Evolutionary conservation across 228 moss, liverwort and hornwort genomes (phyloP), one percentile per base, ranked within the genome.

Genomic region (Sphagnum magellanicum): DNA sequence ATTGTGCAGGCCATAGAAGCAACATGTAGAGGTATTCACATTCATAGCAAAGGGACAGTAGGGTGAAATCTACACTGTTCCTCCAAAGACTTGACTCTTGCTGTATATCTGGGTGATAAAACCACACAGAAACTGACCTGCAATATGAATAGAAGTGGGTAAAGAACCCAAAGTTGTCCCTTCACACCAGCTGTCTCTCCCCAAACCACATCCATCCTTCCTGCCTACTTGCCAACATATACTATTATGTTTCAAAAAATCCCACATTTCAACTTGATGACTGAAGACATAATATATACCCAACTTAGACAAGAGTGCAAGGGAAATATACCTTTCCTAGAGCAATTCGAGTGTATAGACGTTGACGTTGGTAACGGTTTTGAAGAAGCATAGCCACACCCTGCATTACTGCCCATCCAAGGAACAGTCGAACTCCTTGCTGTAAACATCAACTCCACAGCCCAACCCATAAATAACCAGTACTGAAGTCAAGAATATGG

Each of bases 161-260:
- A 94, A 15, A 94, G 81, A 61, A 94, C 78, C 94, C 94, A 94
- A 66, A 94, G 89, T 72, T 94, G 94, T 55, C 94, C 94, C 70
- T 89, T 90, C 61, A 94, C 90, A 71, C 94, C 91, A 11, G 94
- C 91, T 32, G 94, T 90, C 71, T 94, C 94, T 67, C 94, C 94
- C 94, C 94, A 94, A 5, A 94, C 94, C 16, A 94, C 94, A 75
- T 94, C 94, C 94, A 94, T 94, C 72, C 94, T 81, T 67, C 91
- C 90, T 62, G 94, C 91, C 94, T 94, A 81, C 16, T 32, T 2
- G 32, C 32, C 32, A 32, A 32, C 32, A 32, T 32, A 32, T 3
- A 32, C 15, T 65, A 15, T 15, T 15, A 59, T 15, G 15, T 59
- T 59, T 59, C 15, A 15, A 59, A 15, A 59, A 15, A 59, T 11